Conservation (phyloP, 495 filamentous ascomycete species). For the Aspergillus campestris region DNA sequence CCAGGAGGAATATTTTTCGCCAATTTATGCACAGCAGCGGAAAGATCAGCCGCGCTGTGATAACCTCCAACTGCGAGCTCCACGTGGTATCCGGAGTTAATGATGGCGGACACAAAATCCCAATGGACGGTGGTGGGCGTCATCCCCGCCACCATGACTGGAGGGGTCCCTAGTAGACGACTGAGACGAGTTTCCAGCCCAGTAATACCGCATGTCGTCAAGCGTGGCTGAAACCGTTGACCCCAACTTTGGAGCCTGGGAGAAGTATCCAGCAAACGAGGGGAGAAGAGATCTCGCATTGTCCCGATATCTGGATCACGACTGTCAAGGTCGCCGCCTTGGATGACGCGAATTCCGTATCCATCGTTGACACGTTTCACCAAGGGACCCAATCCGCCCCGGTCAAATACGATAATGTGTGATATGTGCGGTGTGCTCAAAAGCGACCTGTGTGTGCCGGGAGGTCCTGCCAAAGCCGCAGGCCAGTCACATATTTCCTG, state of each 20-base stretch:
- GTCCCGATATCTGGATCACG: slow-evolving; percentile 13
- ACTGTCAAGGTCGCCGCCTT: slow-evolving; percentile 10
- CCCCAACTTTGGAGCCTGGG: slow-evolving; percentile 12
- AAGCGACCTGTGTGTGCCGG: not conserved
- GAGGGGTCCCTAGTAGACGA: slow-evolving; percentile 25
- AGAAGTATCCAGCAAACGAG: slow-evolving; percentile 8
- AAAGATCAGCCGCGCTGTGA: slow-evolving; percentile 16
- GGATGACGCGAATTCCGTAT: slow-evolving; percentile 9
- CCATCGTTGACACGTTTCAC: slow-evolving; percentile 11
- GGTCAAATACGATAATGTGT: slow-evolving; percentile 15
- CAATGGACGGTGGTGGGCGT: slow-evolving; percentile 33
- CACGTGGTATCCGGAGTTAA: slow-evolving; percentile 33
- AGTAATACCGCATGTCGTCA: slow-evolving; percentile 5
- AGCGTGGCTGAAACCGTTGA: slow-evolving; percentile 16
- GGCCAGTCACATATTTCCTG: slow-evolving; percentile 12
- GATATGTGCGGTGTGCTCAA: not conserved
- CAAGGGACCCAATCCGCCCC: slow-evolving; percentile 9
- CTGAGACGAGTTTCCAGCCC: slow-evolving; percentile 28
- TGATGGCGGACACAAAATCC: slow-evolving; percentile 30
- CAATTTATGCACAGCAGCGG: slow-evolving; percentile 22
- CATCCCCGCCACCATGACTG: slow-evolving; percentile 37
- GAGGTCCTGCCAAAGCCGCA: not conserved
- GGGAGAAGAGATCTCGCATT: slow-evolving; percentile 11
- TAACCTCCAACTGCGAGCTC: slow-evolving; percentile 34
- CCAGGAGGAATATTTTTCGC: slow-evolving; percentile 16